phyloP scores from a whole-genome alignment of 169 alveolate genomes.

The Plasmodium yoelii region DNA sequence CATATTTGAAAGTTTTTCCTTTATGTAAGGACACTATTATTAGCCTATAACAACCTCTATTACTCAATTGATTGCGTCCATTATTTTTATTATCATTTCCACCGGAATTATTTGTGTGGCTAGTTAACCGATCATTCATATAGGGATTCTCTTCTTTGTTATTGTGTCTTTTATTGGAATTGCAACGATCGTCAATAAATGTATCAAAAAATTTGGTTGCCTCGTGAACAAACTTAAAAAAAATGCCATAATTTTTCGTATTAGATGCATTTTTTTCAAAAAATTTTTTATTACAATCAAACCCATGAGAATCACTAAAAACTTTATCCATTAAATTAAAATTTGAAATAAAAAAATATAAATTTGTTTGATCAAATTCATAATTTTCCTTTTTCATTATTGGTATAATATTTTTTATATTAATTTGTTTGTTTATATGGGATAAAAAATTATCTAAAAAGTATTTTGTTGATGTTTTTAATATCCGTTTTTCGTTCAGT shows the following conservation, averaged over 20 bases:
- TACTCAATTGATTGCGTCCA: too few relatives aligned
- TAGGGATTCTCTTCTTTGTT: background rate
- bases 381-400: conserved; percentile 48
- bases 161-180: background rate
- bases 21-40: conserved; percentile 67
- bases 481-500: conserved; percentile 43
- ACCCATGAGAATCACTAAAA: conserved; percentile 69
- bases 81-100: background rate
- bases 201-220: conserved; percentile 62
- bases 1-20: conserved; percentile 52
- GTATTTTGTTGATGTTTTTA: conserved; percentile 56
- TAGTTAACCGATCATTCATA: background rate
- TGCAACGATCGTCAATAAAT: conserved; percentile 4
- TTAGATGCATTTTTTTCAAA: conserved; percentile 32
- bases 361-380: conserved; percentile 47
- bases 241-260: conserved; percentile 41
- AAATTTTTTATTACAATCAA: conserved; percentile 42
- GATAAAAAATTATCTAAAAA: conserved; percentile 32
- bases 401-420: conserved; percentile 58
- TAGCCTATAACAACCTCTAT: conserved; percentile 20
- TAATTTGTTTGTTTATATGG: conserved; percentile 34
- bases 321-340: conserved; percentile 61
- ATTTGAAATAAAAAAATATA: conserved; percentile 43
- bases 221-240: conserved; percentile 46
- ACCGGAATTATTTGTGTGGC: background rate